Base-by-base conservation (phyloP, 2,329 filamentous ascomycete species). In the Ophiocordyceps camponoti-rufipedis region DNA sequence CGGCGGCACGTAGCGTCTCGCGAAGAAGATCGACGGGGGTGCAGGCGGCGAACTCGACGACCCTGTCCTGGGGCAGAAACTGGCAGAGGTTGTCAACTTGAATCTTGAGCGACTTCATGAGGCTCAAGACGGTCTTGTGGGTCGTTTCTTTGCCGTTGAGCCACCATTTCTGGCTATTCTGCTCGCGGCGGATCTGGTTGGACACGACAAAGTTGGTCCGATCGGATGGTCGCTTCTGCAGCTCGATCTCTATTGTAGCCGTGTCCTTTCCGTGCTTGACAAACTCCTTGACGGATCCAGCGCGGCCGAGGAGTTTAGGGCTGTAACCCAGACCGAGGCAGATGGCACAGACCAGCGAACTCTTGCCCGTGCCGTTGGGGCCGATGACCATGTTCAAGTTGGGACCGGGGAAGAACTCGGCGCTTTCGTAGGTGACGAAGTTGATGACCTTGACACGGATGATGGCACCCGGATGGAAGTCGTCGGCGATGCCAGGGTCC, bases 301-400 rank as follows among this genome's bases (percentile, higher is more conserved):
- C 87, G 49, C 91, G 80, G 14, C 89, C 91, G 14, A 98, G 72
- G 55, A 88, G 77, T 62, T 81, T 76, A 23, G 88, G 79, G 31
- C 78, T 75, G 70, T 82, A 95, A 43, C 91, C 91, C 28, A 98
- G 67, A 2, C 91, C 91, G 13, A 98, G 66, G 57, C 91, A 96
- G 53, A 98, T 94, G 41, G 91, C 91, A 63, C 91, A 98, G 41
- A 98, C 89, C 28, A 98, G 71, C 0, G 91, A 95, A 63, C 89
- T 96, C 65, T 98, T 98, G 46, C 91, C 91, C 0, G 91, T 96
- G 32, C 91, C 91, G 56, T 98, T 98, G n/a, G 91, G 91, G 0
- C 91, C 91, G 53, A 98, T 94, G 45, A 98, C 81, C 89, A 98
- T 96, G 60, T 98, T 98, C 56, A 98, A 63, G 58, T 85, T 89